Evolutionary conservation across 768 basidiomycete species (phyloP).

Genomic region (Russula earlei): DNA sequence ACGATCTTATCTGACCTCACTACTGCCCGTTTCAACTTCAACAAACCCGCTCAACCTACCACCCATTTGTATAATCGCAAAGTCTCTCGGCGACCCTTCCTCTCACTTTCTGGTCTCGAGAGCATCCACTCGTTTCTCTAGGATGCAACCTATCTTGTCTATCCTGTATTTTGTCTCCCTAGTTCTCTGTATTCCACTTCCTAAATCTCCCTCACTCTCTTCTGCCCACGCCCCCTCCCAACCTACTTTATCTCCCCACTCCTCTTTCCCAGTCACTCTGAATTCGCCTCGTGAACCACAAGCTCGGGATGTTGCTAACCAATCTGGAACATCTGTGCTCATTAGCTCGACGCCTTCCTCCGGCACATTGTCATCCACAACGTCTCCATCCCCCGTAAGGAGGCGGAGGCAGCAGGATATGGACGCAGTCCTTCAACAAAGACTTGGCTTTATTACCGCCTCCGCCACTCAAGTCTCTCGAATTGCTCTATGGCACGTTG

Average conservation of each 20-base stretch:
- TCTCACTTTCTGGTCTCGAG: too few relatives aligned
- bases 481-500: slow-evolving; percentile 10
- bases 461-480: not conserved
- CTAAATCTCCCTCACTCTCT: not conserved
- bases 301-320: not conserved
- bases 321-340: too few relatives aligned
- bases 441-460: slow-evolving; percentile 9
- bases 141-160: not conserved
- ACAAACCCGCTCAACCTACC: not conserved
- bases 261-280: not conserved
- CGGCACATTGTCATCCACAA: too few relatives aligned
- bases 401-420: slow-evolving; percentile 9
- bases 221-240: not conserved
- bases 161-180: not conserved
- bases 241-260: not conserved
- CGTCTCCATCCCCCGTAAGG: too few relatives aligned
- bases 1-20: too few relatives aligned
- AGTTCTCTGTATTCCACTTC: not conserved
- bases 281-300: not conserved
- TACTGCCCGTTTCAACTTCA: too few relatives aligned
- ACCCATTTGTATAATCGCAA: too few relatives aligned
- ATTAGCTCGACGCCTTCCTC: too few relatives aligned
- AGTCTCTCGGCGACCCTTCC: too few relatives aligned
- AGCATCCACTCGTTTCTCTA: slow-evolving; percentile 1
- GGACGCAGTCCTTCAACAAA: slow-evolving; percentile 12